Evolutionary conservation across 2,329 filamentous ascomycete species (phyloP).

Genomic region (Microsporum audouinii): DNA sequence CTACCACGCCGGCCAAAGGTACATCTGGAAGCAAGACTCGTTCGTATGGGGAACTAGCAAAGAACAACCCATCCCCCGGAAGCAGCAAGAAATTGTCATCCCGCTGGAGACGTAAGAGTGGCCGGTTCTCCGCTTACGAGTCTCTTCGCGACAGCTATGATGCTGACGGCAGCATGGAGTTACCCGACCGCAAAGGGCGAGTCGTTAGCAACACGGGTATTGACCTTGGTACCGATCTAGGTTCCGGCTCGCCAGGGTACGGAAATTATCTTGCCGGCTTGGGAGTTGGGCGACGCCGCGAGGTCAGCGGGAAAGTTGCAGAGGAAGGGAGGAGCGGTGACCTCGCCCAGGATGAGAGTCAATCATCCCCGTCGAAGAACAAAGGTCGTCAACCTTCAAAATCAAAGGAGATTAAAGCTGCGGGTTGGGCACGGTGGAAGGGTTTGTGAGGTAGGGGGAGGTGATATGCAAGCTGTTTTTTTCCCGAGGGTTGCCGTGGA

Average conservation of each 20-base stretch:
- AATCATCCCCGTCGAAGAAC: constrained; percentile 11
- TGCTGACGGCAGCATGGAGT: constrained; percentile 15
- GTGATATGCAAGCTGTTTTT: background rate
- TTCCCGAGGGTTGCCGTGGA: constrained; percentile 6
- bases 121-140: constrained; percentile 26
- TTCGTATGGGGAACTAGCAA: constrained; percentile 31
- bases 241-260: constrained; percentile 25
- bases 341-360: constrained; percentile 14
- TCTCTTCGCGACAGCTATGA: constrained; percentile 24
- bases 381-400: constrained; percentile 10
- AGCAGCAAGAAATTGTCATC: constrained; percentile 15
- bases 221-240: constrained; percentile 23
- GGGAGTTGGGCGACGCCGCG: constrained; percentile 36
- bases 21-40: constrained; percentile 21
- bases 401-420: constrained; percentile 24
- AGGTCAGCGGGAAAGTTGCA: constrained; percentile 38
- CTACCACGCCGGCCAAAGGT: constrained; percentile 22
- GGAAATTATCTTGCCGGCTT: constrained; percentile 34
- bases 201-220: constrained; percentile 35
- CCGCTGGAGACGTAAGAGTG: constrained; percentile 23
- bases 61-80: constrained; percentile 16
- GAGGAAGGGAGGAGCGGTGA: constrained; percentile 34
- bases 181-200: constrained; percentile 31
- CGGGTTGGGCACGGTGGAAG: constrained; percentile 38
- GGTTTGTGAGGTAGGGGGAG: constrained; percentile 25